Evolutionary conservation across 179 eudicot genomes (phyloP), one percentile per base, ranked within the genome.

Genomic region (Silene coronaria): DNA sequence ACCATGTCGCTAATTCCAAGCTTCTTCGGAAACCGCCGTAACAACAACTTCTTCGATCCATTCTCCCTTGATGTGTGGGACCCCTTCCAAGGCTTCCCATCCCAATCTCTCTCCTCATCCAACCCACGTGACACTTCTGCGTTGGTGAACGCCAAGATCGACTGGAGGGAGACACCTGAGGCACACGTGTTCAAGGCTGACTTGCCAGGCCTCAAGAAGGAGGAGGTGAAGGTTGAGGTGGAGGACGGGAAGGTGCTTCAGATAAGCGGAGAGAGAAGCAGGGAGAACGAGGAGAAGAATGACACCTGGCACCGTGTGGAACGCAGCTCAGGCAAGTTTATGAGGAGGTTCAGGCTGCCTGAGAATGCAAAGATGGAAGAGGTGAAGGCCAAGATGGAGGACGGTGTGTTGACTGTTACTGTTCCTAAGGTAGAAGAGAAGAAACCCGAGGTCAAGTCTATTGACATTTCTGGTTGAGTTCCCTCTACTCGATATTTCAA

Each of bases 141-240:
- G 6, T 82, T 89, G 32, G 85, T 85, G 12, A 82, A 77, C 71
- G 64, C 82, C 0, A 38, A 71, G 11, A 75, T 88, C 2, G 90
- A 91, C 78, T 89, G 93, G 96, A 84, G 80, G 72, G 96, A 89
- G 82, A 91, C 91, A 1, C 87, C 90, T 2, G 84, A 88, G 55
- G 89, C 90, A 3, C 96, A 91, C 70, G 76, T 87, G 5, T 86
- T 91, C 84, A 85, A 87, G 80, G 92, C 88, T 8, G 89, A 90
- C 53, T 67, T 89, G 6, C 88, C 88, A 17, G 90, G 93, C 55
- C 24, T 90, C 51, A 88, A 74, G 77, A 88, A 88, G 62, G 91
- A 84, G n/a, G 91, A 88, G 73, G 85, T 88, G 66, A 86, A 86
- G 76, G 91, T 87, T 0, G 88, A 86, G 75, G 84, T 86, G 23